Base-by-base conservation (phyloP, 1,139 yeast species). In the Arxiozyma heterogenica region DNA sequence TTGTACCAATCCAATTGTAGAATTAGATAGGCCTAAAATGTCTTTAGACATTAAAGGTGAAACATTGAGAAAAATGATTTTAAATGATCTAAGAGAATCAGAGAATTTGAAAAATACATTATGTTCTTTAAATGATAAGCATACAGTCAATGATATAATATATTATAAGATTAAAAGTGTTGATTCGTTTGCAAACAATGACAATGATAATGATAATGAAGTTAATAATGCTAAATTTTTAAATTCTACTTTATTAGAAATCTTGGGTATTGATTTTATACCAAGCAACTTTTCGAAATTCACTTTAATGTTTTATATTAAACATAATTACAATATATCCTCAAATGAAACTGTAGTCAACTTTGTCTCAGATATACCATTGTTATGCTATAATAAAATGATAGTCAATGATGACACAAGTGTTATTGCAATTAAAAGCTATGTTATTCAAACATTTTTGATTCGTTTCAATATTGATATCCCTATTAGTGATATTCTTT, bases 391-490 rank as follows among this genome's bases (percentile, higher is more conserved):
- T 45, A 53, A 60, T 42, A 54, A 55, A 34, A 64, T 66, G 67
- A 49, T 52, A 6, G 59, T 65, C 8, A 58, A 61, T 8, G 41
- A 56, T 5, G 55, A 57, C 1, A 66, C 70, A 0, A 65, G 65
- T 1, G 64, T 67, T 1, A 53, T 55, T 22, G 63, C 64, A 15
- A 64, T 67, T 18, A 64, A 62, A 49, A 61, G 62, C 18, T 67
- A 64, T 47, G 59, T 67, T 18, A 59, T 66, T 49, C 58, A 64
- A 12, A 64, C 39, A 12, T 62, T 38, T 65, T 64, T 52, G 57
- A 59, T 4, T 63, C 62, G 48, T 54, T 64, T 1, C 51, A 59
- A 42, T 55, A 62, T 17, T 53, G 64, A 23, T 49, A 60, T 44
- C 17, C 47, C 47, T 25, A 17, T 44, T n/a, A 17, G 38, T 21